Conservation (phyloP, 495 filamentous ascomycete species). For the Penicillium subrubescens region DNA sequence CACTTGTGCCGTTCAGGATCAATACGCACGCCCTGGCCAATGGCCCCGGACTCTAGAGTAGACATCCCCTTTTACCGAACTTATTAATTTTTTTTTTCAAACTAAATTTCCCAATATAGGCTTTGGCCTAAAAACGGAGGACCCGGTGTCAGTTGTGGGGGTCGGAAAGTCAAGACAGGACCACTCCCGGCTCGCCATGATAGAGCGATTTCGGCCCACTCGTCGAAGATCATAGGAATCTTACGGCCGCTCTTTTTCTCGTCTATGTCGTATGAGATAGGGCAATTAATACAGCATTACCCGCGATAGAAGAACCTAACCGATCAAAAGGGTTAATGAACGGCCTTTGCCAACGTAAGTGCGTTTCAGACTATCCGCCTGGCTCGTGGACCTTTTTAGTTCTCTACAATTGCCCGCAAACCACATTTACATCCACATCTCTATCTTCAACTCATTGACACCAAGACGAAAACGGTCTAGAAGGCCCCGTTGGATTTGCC, state of each 20-base stretch:
- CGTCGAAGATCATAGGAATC: constrained; percentile 25
- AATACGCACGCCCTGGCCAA: constrained; percentile 26
- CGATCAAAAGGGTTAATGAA: constrained; percentile 16
- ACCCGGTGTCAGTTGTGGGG: constrained; percentile 27
- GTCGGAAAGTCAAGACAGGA: constrained; percentile 11
- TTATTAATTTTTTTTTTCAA: not conserved
- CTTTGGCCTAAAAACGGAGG: constrained; percentile 18
- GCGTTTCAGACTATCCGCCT: constrained; percentile 20
- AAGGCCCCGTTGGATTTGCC: constrained; percentile 10
- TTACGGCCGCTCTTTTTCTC: constrained; percentile 9
- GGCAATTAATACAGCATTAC: constrained; percentile 19
- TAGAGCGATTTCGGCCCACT: constrained; percentile 19
- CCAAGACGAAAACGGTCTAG: constrained; percentile 15
- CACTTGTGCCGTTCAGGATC: constrained; percentile 23
- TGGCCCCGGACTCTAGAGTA: constrained; percentile 23
- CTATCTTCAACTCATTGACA: not conserved
- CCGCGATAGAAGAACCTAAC: not conserved
- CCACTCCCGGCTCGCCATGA: constrained; percentile 1
- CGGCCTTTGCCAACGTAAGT: constrained; percentile 3
- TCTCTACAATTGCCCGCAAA: constrained; percentile 8
- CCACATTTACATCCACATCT: constrained; percentile 3
- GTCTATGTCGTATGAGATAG: constrained; percentile 19
- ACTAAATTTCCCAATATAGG: constrained; percentile 10
- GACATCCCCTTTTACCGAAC: constrained; percentile 15
- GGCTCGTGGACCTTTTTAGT: not conserved